Evolutionary conservation across 331 rosid species (phyloP), one percentile per base, ranked within the genome.

Genomic region (Rhamnella rubrinervis): DNA sequence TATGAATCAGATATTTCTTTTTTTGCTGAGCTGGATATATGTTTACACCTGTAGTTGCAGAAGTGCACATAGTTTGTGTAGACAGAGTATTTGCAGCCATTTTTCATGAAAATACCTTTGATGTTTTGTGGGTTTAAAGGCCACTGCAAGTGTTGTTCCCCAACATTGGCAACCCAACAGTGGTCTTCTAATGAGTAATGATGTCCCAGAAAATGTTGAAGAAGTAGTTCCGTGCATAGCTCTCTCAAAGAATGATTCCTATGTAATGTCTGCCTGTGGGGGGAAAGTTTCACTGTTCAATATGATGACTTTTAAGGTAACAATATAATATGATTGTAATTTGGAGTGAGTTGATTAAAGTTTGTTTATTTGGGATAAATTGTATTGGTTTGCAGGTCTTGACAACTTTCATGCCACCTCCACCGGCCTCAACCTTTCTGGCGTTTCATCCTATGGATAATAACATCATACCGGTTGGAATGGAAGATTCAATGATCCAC

Each of bases 121-220:
- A 55, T 63, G 70, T 55, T 72, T 64, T 63, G 16, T 65, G 65
- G 28, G 23, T 64, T 64, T 55, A 64, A 55, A 72, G 77, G 77
- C 71, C 57, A 63, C 77, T 5, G 77, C 77, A 17, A 64, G 40
- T 44, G 71, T 72, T 35, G 59, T 72, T 64, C 77, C 77, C 19
- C 71, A 72, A 64, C 71, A 72, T 72, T 72, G 71, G 70, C 77
- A 72, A 64, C 77, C 77, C 65, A 63, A 41, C 58, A 55, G 65
- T 72, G 77, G 77, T 64, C 71, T 55, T 72, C 21, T 72, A 37
- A 72, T 72, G 77, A 72, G 38, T n/a, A 72, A 72, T 72, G 77
- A 63, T 72, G 77, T 72, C 37, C 70, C 77, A 14, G 71, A 63
- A 41, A 72, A 72, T 65, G 38, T 39, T 55, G 77, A 64, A 66